A percentile compares a stretch with the other conserved stretches of the same genome.
These are phyloP conservation scores for Claviceps maximensis DNA, from an alignment of 2,329 filamentous ascomycete species.

Conservation along the genomic window DNA sequence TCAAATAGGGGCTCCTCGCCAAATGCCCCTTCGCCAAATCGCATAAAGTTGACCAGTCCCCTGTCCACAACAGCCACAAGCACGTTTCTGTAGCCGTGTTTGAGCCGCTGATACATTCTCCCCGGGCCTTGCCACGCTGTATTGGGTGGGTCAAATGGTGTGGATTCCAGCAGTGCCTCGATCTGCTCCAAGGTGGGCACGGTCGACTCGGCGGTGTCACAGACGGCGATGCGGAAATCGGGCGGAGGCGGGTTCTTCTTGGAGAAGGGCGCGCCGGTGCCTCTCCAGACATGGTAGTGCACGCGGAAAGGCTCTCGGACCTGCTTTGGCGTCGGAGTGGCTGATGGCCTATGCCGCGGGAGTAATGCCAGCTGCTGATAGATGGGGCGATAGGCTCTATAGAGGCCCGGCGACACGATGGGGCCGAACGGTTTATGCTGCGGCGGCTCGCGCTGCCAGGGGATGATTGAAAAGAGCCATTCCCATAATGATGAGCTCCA, in stretches of 20 bases:
- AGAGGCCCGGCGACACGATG: conserved; percentile 47
- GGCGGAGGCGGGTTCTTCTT: conserved; percentile 68
- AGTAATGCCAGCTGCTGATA: conserved; percentile 67
- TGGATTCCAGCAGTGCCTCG: conserved; percentile 55
- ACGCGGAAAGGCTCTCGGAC: conserved; percentile 51
- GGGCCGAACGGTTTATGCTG: conserved; percentile 34
- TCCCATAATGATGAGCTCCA: conserved; percentile 30
- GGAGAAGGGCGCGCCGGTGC: conserved; percentile 46
- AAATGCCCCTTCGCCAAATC: conserved; percentile 70
- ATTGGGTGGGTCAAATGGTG: conserved; percentile 52
- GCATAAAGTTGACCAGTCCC: conserved; percentile 77
- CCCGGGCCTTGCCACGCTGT: conserved; percentile 25
- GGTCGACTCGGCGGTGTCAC: conserved; percentile 57
- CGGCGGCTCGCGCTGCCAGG: conserved; percentile 12
- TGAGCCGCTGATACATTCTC: conserved; percentile 61
- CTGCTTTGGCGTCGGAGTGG: conserved; percentile 12
- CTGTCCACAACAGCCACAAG: conserved; percentile 81
- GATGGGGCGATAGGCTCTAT: conserved; percentile 55
- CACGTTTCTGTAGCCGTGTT: conserved; percentile 73
- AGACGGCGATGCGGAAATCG: conserved; percentile 74
- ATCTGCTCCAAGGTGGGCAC: conserved; percentile 66
- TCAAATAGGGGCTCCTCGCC: conserved; percentile 60
- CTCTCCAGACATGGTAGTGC: conserved; percentile 72
- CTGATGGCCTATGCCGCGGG: conserved; percentile 49
- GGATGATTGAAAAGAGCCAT: conserved; percentile 39